Base-by-base conservation (phyloP, 768 basidiomycete genomes). In the Tulasnella sp. region DNA sequence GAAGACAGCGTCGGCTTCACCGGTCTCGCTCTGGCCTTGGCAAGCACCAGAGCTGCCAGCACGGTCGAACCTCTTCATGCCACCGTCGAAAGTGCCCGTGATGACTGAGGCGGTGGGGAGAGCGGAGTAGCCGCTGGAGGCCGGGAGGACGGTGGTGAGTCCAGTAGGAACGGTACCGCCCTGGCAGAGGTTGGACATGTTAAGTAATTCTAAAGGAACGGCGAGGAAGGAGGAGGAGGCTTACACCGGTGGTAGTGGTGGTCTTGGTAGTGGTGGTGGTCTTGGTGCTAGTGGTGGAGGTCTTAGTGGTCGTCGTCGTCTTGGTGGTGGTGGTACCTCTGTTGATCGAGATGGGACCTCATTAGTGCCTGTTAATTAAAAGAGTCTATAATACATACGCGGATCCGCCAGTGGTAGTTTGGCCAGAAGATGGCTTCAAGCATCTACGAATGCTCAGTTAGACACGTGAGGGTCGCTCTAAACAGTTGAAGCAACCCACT, bases 11-110 rank as follows among this genome's bases (percentile, higher is more conserved):
- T 56, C 56, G 21, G 39, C 21, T 36, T 78, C 68, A 40, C 56
- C 58, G 40, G 40, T 71, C 40, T 72, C 56, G 31, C 10, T 39
- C 27, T 74, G 62, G 19, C 58, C 56, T 42, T 78, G 39, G 71
- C 77, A 71, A 52, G 6, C 56, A 68, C 56, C 56, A 34, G 71
- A 76, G 31, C 73, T 75, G 5, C 79, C 79, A 12, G 79, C 79
- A 31, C 79, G 79, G 34, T 80, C 79, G 62, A 44, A 80, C 46
- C 79, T 44, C 79, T 80, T 80, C 79, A 80, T 80, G n/a, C 79
- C 79, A 52, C 79, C 79, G 31, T 80, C 79, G 44, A 80, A 80
- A 8, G 79, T 75, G 9, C 79, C 74, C 34, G 75, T 21, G 74
- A 80, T 80, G n/a, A 80, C 75, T 19, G 79, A 80, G 19, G 79